Conservation (phyloP, 495 filamentous ascomycete species). For the Penicillium flavigenum region DNA sequence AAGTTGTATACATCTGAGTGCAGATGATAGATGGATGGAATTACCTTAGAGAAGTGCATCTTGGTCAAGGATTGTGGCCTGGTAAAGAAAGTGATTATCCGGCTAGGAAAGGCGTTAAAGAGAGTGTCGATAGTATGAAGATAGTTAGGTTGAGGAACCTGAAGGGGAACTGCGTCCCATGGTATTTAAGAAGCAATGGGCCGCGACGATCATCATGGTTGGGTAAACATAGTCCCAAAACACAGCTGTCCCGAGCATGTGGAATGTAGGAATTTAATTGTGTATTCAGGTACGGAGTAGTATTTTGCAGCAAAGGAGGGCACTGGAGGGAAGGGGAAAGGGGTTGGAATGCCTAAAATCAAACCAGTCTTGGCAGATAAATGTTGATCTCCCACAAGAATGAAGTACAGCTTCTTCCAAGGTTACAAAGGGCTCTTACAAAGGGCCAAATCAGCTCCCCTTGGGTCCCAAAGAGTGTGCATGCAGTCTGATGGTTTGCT, state of each 20-base stretch:
- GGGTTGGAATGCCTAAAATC: conserved; percentile 19
- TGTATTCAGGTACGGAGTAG: not conserved
- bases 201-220: conserved; percentile 10
- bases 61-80: conserved; percentile 6
- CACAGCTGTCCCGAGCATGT: not conserved
- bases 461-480: no score
- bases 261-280: conserved; percentile 17
- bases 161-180: not conserved
- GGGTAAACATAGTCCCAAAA: conserved; percentile 15
- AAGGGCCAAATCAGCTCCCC: not conserved
- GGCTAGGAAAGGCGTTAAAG: conserved; percentile 8
- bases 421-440: conserved; percentile 11
- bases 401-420: not conserved
- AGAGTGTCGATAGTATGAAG: conserved; percentile 1
- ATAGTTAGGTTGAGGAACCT: not conserved
- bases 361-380: not conserved
- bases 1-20: not conserved
- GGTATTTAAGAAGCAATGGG: conserved; percentile 16
- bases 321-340: conserved; percentile 4
- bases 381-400: conserved; percentile 6
- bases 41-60: conserved; percentile 24
- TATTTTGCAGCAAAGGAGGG: not conserved
- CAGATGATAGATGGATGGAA: not conserved
- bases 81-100: not conserved
- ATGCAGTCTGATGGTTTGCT: no score